These are phyloP conservation scores for Emmonsiellopsis sp. DNA, from an alignment of 2,329 filamentous ascomycete genomes.

Conservation along the genomic window DNA sequence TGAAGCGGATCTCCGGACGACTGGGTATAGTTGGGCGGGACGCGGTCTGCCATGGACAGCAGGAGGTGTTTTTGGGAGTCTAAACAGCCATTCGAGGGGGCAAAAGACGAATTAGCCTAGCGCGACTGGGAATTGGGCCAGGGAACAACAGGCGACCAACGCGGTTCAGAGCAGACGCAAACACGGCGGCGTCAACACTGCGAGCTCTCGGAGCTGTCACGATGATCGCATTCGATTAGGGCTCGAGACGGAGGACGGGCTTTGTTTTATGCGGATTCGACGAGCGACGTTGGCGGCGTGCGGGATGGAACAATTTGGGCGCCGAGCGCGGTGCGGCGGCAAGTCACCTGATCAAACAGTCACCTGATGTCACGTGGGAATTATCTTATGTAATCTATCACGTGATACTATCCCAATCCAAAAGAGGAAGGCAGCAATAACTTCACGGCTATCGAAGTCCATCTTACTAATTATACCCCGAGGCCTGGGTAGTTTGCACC, in stretches of 20 bases:
- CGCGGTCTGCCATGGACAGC: conserved; percentile 10
- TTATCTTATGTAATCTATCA: too few species aligned
- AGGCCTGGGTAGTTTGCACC: too few species aligned
- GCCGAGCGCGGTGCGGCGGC: too few species aligned
- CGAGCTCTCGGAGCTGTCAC: neutral
- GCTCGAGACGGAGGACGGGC: conserved; percentile 12
- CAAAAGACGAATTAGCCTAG: neutral
- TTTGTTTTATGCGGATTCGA: conserved; percentile 15
- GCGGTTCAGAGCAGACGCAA: neutral
- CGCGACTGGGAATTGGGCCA: neutral
- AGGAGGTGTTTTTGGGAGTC: neutral
- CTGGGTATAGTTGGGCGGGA: conserved; percentile 5
- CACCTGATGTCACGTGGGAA: too few species aligned
- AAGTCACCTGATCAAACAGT: too few species aligned
- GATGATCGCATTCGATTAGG: conserved; percentile 11
- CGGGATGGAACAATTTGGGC: too few species aligned
- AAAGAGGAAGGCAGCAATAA: too few species aligned
- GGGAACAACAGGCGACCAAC: conserved; percentile 4
- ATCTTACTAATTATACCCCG: too few species aligned
- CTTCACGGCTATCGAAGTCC: too few species aligned
- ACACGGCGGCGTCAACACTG: conserved; percentile 1
- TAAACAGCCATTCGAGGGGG: conserved; percentile 2
- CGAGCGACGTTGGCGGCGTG: neutral
- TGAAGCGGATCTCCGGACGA: conserved; percentile 25
- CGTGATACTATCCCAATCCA: too few species aligned